Conservation (phyloP, 371 early-diverging fungal species). For the Mortierella sp. region DNA sequence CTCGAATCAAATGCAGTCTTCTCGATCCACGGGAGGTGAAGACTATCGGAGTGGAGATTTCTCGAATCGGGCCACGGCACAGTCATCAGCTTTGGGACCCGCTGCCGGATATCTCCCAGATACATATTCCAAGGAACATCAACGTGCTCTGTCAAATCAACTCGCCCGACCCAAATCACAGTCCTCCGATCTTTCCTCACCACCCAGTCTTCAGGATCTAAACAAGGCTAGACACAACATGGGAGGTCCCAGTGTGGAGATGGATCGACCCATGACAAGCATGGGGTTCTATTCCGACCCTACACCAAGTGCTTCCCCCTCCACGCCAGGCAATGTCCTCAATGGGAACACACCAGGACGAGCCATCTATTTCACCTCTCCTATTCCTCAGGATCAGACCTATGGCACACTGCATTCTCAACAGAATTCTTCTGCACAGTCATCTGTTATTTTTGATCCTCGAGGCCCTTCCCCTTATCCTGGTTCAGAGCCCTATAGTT, state of each 20-base stretch:
- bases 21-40: conserved; percentile 9
- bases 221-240: too few species aligned
- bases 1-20: conserved; percentile 22
- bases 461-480: conserved; percentile 10
- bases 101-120: conserved; percentile 34
- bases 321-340: neutral
- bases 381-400: conserved; percentile 11
- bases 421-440: conserved; percentile 1
- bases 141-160: conserved; percentile 23
- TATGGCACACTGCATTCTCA: neutral
- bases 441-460: neutral
- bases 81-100: conserved; percentile 24
- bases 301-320: neutral
- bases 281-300: conserved; percentile 8
- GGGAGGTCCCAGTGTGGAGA: neutral
- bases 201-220: neutral
- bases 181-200: neutral
- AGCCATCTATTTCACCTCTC: conserved; percentile 14
- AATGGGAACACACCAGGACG: conserved; percentile 2
- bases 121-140: conserved; percentile 41
- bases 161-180: conserved; percentile 8
- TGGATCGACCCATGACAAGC: conserved; percentile 19
- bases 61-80: neutral
- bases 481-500: conserved; percentile 4
- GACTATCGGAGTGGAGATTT: neutral